Percentiles rank a stretch among this genome's conserved stretches.
Evolutionary conservation across 768 basidiomycete species (phyloP).

Genomic region (Tricholoma terreum): DNA sequence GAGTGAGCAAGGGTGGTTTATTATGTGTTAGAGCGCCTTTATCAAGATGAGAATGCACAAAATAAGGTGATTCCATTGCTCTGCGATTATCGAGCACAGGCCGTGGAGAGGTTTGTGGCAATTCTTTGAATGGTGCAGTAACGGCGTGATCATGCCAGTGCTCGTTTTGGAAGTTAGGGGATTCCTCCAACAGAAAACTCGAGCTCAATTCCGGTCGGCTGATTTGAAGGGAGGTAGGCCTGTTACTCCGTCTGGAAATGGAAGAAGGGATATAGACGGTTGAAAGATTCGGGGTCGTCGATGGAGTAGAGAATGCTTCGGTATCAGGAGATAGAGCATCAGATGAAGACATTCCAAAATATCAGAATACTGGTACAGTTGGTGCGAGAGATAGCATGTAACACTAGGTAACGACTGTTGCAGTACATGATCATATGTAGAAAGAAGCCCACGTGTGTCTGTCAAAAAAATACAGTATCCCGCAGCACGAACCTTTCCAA

Average conservation of each 20-base stretch:
- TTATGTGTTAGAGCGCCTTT: slow-evolving; percentile 62
- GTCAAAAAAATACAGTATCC: slow-evolving; percentile 71
- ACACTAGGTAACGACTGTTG: no score
- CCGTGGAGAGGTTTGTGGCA: slow-evolving; percentile 9
- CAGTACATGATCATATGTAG: no score
- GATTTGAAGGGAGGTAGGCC: slow-evolving; percentile 45
- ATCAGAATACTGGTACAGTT: neutral
- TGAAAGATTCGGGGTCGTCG: slow-evolving; percentile 31
- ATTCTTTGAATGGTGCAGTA: slow-evolving; percentile 16
- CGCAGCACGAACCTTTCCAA: slow-evolving; percentile 65
- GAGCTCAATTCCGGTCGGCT: slow-evolving; percentile 38
- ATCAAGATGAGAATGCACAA: slow-evolving; percentile 90
- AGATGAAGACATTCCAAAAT: neutral
- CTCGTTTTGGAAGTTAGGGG: slow-evolving; percentile 27
- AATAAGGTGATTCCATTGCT: slow-evolving; percentile 73
- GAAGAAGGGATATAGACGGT: slow-evolving; percentile 29
- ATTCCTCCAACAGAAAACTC: slow-evolving; percentile 40
- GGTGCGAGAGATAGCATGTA: neutral
- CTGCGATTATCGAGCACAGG: slow-evolving; percentile 19
- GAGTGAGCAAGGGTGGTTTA: slow-evolving; percentile 36
- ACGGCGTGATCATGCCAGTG: slow-evolving; percentile 22
- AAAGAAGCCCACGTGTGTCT: neutral
- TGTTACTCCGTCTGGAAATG: slow-evolving; percentile 39
- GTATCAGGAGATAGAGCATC: slow-evolving; percentile 29
- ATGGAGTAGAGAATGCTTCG: slow-evolving; percentile 43